Percentiles rank a stretch among this genome's conserved stretches.
These are phyloP conservation scores for Ceriops decandra DNA, from an alignment of 345 rosid species.

Conservation along the genomic window DNA sequence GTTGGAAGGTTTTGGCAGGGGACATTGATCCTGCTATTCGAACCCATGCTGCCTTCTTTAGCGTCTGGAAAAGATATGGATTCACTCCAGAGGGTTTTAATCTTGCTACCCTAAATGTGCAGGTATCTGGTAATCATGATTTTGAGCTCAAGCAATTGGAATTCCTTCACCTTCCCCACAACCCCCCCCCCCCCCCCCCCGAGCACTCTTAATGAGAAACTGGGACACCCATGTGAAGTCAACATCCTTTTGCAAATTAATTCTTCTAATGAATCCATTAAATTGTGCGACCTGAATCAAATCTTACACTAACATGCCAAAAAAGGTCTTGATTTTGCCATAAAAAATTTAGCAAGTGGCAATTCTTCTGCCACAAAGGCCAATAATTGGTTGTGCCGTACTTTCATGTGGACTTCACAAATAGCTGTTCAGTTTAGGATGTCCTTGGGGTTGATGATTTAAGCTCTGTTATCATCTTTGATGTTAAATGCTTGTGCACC, in stretches of 20 bases:
- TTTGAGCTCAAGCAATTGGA: not conserved
- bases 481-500: not conserved
- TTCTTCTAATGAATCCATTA: not conserved
- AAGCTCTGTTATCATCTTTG: not conserved
- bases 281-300: not conserved
- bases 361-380: no score
- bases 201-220: not conserved
- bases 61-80: constrained; percentile 92
- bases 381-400: no score
- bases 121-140: constrained; percentile 37
- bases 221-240: not conserved
- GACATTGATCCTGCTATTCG: constrained; percentile 94
- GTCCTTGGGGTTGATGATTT: not conserved
- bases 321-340: not conserved
- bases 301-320: not conserved
- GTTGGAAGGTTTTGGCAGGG: constrained; percentile 87
- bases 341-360: no score
- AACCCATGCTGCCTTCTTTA: constrained; percentile 94
- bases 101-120: constrained; percentile 72
- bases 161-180: not conserved
- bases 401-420: not conserved
- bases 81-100: constrained; percentile 97
- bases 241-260: not conserved
- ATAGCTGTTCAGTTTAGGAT: not conserved
- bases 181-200: no score